Base-by-base conservation (phyloP, 2,329 filamentous ascomycete genomes). In the Herpotrichia juniperi region DNA sequence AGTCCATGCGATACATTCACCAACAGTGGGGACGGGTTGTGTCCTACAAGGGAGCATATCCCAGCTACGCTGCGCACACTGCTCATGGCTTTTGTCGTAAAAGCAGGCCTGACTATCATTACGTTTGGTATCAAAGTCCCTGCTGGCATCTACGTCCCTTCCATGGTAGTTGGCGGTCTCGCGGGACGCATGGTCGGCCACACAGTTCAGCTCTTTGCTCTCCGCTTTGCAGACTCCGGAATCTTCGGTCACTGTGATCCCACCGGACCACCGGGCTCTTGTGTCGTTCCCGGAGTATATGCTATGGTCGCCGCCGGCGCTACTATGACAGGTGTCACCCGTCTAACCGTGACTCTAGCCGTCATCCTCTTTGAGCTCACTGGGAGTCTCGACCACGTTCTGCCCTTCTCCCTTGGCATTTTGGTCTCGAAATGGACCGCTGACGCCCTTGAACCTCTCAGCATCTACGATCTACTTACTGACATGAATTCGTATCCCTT, bases 401-500 rank as follows among this genome's bases (percentile, higher is more conserved):
- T 99, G 10, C 94, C 94, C 0, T 97, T 97, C 72, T 97, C 93
- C 0, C 78, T 99, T 8, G 89, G 91, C 0, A 91, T 99, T 28
- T 80, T 97, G 3, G 92, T 96, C 24, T 87, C 93, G n/a, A 99
- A 99, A 76, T 99, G 94, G 94, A 96, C 92, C 0, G 93, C 94
- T 0, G 94, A 97, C 74, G 93, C 92, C 3, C 85, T 99, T 46
- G 94, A 99, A 73, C 94, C 93, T 14, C 82, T 91, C 47, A 96
- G 91, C 72, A 97, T 99, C 56, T 97, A 97, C 71, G 94, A 97
- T 69, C 83, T 97, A 10, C 80, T 97, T 16, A 97, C 93, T 0
- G 92, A 94, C 69, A 93, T 99, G 89, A 97, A 99, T 74, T 89
- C 91, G 2, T 99, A 97, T 61, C 94, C 94, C 0, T 97, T 96